A percentile compares a stretch with the other conserved stretches of the same genome.
These are phyloP conservation scores for Gymnopilus dilepis DNA, from an alignment of 768 basidiomycete species.

Conservation along the genomic window DNA sequence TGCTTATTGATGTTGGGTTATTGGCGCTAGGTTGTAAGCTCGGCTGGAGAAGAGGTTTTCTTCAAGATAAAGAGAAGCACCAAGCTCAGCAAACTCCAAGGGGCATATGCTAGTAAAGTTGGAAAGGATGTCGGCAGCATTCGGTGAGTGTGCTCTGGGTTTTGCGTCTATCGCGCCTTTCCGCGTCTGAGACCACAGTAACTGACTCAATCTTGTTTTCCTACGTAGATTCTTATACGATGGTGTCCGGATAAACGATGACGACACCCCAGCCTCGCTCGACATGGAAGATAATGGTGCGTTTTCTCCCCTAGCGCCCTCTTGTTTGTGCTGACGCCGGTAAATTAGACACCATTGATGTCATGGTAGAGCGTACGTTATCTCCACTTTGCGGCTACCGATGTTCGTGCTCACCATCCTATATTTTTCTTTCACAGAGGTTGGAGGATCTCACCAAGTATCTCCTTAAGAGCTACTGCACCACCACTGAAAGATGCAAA, in stretches of 20 bases:
- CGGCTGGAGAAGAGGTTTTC: conserved; percentile 86
- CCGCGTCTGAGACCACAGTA: conserved; percentile 13
- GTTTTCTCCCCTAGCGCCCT: conserved; percentile 25
- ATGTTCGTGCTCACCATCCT: conserved; percentile 17
- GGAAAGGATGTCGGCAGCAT: conserved; percentile 89
- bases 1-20: conserved; percentile 13
- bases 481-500: conserved; percentile 16
- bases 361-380: conserved; percentile 87
- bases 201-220: conserved; percentile 3
- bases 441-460: conserved; percentile 42
- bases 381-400: conserved; percentile 1
- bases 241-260: conserved; percentile 82
- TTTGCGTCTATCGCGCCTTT: conserved; percentile 8
- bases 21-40: conserved; percentile 66
- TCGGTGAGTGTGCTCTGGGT: conserved; percentile 59
- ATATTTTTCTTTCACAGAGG: conserved; percentile 38
- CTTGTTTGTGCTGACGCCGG: conserved; percentile 12
- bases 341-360: conserved; percentile 85
- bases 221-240: conserved; percentile 87
- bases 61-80: conserved; percentile 98
- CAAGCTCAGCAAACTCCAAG: conserved; percentile 90
- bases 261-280: conserved; percentile 83
- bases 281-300: conserved; percentile 91
- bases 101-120: conserved; percentile 90
- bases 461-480: conserved; percentile 15